Evolutionary conservation across 495 filamentous ascomycete genomes (phyloP).

Genomic region (Neurospora sp.): DNA sequence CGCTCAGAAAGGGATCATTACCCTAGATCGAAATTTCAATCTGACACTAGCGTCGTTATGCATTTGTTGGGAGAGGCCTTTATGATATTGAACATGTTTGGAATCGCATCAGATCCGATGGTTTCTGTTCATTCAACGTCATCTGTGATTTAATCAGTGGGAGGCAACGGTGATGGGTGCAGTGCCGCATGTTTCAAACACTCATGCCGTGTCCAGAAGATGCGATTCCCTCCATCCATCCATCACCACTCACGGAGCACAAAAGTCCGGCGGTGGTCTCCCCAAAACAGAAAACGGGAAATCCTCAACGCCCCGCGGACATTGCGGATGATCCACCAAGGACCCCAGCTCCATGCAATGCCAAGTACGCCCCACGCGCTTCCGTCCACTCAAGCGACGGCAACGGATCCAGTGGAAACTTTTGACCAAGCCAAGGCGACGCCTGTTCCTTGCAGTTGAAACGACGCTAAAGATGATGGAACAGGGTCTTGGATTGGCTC

Average conservation of each 20-base stretch:
- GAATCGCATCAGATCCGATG: background rate
- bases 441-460: conserved; percentile 26
- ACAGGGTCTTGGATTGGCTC: background rate
- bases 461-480: conserved; percentile 12
- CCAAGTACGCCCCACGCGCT: conserved; percentile 1
- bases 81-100: background rate
- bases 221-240: background rate
- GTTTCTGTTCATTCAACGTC: background rate
- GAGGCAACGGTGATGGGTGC: background rate
- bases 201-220: background rate
- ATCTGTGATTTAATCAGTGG: background rate
- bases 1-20: background rate
- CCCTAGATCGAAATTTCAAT: background rate
- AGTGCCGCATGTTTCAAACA: background rate
- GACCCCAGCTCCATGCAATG: background rate
- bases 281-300: background rate
- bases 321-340: background rate
- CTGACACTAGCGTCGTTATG: background rate
- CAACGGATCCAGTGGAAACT: conserved; percentile 3
- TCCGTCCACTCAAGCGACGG: background rate
- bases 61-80: background rate
- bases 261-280: background rate
- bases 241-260: background rate
- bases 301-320: background rate
- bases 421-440: background rate